A percentile compares a stretch with the other conserved stretches of the same genome.
Evolutionary conservation across 768 basidiomycete species (phyloP).

Genomic region (Amanita brunnescens): DNA sequence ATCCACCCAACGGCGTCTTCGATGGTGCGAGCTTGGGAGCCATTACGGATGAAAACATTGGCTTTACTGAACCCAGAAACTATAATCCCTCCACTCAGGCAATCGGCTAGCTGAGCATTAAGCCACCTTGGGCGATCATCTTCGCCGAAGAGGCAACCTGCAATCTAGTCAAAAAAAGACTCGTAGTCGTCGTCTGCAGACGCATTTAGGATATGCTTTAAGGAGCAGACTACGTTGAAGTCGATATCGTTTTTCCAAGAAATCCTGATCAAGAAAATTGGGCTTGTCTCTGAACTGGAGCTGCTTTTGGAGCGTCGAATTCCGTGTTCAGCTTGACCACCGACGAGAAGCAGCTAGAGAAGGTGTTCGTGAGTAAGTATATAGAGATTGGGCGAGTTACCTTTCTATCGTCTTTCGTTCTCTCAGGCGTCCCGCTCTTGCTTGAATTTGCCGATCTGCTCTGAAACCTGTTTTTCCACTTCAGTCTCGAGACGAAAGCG

Average conservation of each 20-base stretch:
- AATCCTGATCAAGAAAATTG: conserved; percentile 55
- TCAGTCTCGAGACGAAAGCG: conserved; percentile 48
- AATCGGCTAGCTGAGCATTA: conserved; percentile 60
- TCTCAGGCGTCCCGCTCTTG: conserved; percentile 58
- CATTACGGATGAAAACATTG: conserved; percentile 69
- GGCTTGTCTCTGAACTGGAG: too few species aligned
- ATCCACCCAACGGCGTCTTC: conserved; percentile 41
- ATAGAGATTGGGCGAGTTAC: conserved; percentile 28
- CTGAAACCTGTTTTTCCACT: conserved; percentile 65
- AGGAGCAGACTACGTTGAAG: conserved; percentile 69
- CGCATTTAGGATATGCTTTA: too few species aligned
- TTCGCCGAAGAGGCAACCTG: conserved; percentile 49
- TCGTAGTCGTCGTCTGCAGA: conserved; percentile 40
- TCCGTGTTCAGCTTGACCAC: conserved; percentile 73
- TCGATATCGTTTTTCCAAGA: conserved; percentile 72
- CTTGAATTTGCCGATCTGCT: conserved; percentile 75
- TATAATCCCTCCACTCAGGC: too few species aligned
- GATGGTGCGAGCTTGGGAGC: conserved; percentile 70
- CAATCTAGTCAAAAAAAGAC: conserved; percentile 16
- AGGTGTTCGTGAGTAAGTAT: conserved; percentile 21
- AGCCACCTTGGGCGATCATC: conserved; percentile 51
- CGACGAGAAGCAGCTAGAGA: conserved; percentile 57
- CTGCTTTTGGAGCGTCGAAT: conserved; percentile 75
- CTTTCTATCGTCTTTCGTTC: conserved; percentile 68
- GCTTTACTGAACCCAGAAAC: conserved; percentile 72